A percentile compares a stretch with the other conserved stretches of the same genome.
Conservation (phyloP, 257 asterid species). For the Jacaranda copaia region DNA sequence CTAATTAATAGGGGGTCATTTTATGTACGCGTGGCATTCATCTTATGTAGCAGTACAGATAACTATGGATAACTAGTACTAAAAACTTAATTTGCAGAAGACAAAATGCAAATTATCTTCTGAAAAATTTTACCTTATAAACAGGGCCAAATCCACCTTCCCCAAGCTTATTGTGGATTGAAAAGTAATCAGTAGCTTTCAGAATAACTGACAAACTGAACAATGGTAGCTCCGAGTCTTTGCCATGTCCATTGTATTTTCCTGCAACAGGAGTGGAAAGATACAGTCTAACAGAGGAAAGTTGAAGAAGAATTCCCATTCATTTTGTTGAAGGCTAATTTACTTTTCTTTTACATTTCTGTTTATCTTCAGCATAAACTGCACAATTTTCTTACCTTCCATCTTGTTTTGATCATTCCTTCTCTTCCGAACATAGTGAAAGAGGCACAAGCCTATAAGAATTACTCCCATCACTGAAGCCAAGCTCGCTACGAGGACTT, state of each 20-base stretch:
- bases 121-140: conserved; percentile 32
- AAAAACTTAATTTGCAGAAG: no score
- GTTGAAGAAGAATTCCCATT: neutral
- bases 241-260: neutral
- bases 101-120: neutral
- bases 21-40: neutral
- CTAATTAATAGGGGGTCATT: neutral
- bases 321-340: neutral
- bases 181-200: conserved; percentile 41
- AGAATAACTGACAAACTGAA: neutral
- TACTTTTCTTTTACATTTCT: neutral
- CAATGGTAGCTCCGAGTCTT: conserved; percentile 28
- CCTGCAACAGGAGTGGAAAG: neutral
- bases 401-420: neutral
- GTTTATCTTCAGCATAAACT: neutral
- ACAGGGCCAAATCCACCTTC: conserved; percentile 50
- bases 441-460: conserved; percentile 28
- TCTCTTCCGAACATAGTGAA: conserved; percentile 6
- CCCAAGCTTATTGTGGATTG: conserved; percentile 36
- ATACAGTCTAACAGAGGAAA: neutral
- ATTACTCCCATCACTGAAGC: conserved; percentile 18
- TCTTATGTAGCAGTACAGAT: no score
- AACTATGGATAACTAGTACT: no score
- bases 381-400: neutral
- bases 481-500: neutral